Evolutionary conservation across 768 basidiomycete genomes (phyloP).

Genomic region (Gymnopilus junonius): DNA sequence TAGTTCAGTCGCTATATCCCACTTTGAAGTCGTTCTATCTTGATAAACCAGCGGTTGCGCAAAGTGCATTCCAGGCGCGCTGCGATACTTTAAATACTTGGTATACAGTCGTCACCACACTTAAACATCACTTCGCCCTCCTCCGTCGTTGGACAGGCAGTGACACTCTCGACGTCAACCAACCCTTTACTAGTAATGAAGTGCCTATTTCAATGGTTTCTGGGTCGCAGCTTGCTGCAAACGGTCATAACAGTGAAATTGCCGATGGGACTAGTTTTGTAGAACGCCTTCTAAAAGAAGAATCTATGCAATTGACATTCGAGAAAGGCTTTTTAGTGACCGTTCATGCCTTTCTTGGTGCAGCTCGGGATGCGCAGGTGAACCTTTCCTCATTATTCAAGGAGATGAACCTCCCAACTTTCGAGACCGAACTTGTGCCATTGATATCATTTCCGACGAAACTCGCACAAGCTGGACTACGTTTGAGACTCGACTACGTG

Average conservation of each 20-base stretch:
- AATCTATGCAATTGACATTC: conserved; percentile 93
- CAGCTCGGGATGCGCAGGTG: conserved; percentile 87
- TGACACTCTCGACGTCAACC: conserved; percentile 86
- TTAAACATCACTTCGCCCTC: conserved; percentile 80
- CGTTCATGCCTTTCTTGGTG: conserved; percentile 84
- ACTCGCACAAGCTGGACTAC: conserved; percentile 89
- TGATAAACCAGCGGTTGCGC: conserved; percentile 76
- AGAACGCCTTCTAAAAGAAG: conserved; percentile 93
- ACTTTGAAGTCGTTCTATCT: conserved; percentile 76
- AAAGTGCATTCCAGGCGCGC: conserved; percentile 73
- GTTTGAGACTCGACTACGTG: conserved; percentile 87
- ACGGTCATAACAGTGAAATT: conserved; percentile 43
- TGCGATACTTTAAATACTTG: conserved; percentile 91
- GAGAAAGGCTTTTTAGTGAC: conserved; percentile 88
- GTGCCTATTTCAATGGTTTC: conserved; percentile 42
- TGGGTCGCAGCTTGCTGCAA: conserved; percentile 20
- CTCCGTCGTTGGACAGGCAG: conserved; percentile 94
- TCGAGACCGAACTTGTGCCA: conserved; percentile 86
- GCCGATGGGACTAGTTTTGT: conserved; percentile 86
- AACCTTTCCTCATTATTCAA: conserved; percentile 75
- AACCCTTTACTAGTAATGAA: conserved; percentile 73
- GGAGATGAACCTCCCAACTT: conserved; percentile 90
- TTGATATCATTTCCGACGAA: conserved; percentile 97
- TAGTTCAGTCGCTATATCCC: conserved; percentile 88
- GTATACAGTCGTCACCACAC: conserved; percentile 84